phyloP scores from a whole-genome alignment of 164 flowering plant genomes.

The Cinnamomum chago region DNA sequence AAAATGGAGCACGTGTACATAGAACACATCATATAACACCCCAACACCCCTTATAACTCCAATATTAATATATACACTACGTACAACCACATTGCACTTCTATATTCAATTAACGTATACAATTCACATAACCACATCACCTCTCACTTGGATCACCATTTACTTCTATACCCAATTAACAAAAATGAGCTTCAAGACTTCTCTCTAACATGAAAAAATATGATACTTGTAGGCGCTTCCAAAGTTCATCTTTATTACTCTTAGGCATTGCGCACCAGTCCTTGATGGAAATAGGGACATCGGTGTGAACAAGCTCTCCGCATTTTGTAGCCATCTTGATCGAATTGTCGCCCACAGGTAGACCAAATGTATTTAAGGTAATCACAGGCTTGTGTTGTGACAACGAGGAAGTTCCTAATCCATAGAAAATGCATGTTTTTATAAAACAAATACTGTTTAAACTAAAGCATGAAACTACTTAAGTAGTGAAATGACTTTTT shows the following conservation, averaged over 20 bases:
- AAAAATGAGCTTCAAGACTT: not conserved
- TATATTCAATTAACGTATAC: too few species aligned
- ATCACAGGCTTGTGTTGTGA: not conserved
- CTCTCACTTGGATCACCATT: too few species aligned
- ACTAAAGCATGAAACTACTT: not conserved
- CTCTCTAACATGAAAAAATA: not conserved
- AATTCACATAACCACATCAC: too few species aligned
- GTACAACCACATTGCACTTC: too few species aligned
- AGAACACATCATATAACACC: too few species aligned
- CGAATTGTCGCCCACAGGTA: constrained; percentile 4
- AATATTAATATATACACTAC: too few species aligned
- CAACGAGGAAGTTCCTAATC: not conserved
- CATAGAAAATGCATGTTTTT: not conserved
- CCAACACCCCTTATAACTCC: too few species aligned
- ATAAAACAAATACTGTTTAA: not conserved
- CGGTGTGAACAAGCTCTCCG: not conserved
- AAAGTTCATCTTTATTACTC: constrained; percentile 1
- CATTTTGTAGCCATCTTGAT: not conserved
- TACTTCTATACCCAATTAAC: too few species aligned
- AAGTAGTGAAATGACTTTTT: not conserved
- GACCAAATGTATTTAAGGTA: too few species aligned
- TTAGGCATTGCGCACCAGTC: too few species aligned
- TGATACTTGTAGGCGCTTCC: not conserved
- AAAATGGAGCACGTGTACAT: too few species aligned
- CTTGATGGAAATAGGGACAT: too few species aligned